These are phyloP conservation scores for Scutellaria barbata DNA, from an alignment of 257 asterid species.

Conservation along the genomic window DNA sequence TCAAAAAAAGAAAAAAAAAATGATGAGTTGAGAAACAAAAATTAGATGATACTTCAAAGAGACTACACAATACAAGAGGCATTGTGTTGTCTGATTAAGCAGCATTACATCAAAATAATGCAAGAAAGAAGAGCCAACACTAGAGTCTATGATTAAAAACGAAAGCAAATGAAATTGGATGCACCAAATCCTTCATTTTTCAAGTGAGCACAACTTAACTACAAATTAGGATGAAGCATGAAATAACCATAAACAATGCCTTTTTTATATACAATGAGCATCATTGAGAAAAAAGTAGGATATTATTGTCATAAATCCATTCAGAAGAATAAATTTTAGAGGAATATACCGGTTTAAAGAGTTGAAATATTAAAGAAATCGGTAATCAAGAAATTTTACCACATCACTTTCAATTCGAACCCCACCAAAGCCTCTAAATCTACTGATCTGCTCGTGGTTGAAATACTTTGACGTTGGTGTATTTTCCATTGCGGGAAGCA, in stretches of 20 bases:
- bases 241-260: neutral
- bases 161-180: neutral
- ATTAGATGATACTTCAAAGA: neutral
- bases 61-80: no score
- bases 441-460: conserved; percentile 61
- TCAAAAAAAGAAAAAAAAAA: neutral
- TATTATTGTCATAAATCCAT: conserved; percentile 13
- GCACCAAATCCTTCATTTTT: neutral
- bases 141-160: neutral
- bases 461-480: conserved; percentile 68
- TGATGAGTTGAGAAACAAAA: neutral
- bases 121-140: conserved; percentile 5
- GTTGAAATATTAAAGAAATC: neutral
- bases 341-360: conserved; percentile 13
- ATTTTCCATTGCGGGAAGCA: conserved; percentile 86
- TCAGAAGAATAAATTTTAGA: conserved; percentile 20
- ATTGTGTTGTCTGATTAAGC: neutral
- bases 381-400: conserved; percentile 51
- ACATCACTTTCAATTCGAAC: conserved; percentile 96
- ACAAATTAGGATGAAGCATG: neutral
- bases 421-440: conserved; percentile 87
- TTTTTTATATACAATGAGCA: neutral
- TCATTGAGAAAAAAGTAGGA: neutral
- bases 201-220: neutral
- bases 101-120: neutral